Evolutionary conservation across 2,329 filamentous ascomycete species (phyloP), one percentile per base, ranked within the genome.

Genomic region (Apiospora arundinis): DNA sequence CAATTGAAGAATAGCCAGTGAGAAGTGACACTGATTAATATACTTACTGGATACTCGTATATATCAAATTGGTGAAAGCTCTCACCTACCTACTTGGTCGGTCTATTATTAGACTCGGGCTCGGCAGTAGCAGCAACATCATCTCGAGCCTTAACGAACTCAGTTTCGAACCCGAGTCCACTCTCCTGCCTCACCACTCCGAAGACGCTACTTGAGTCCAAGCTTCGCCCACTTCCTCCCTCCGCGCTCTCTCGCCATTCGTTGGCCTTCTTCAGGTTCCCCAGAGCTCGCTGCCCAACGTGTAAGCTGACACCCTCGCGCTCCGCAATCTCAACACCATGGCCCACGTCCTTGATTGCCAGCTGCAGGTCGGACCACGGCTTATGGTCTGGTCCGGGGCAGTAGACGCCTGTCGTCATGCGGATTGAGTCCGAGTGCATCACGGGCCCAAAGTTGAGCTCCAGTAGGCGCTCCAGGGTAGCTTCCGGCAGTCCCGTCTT

Each of bases 161-260:
- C 80, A 1, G 78, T 85, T 74, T 85, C 82, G 76, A 87, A 88
- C 0, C 79, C 74, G 21, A 87, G 70, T 0, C 84, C 85, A 1
- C 84, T 82, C 69, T 84, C 79, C 69, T 74, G 73, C 63, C 86
- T 80, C 32, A 88, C 75, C 32, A 85, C 76, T 0, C 86, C 87
- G 77, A 85, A 89, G 75, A 88, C 81, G n/a, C 83, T 82, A 12
- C 84, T 86, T 12, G 85, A 87, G 77, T 88, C 87, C 37, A 88
- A 74, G 1, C 76, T 74, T 56, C 85, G 78, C 0, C 73, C 78
- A 7, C 74, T 77, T 23, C 77, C 79, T 16, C 77, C 72, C 3
- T 80, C 77, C 0, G 81, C 82, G 73, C 80, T 42, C 63, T 67
- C 71, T 45, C 66, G 52, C 71, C 69, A 85, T 0, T 48, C 66